A percentile compares a stretch with the other conserved stretches of the same genome.
phyloP scores from a whole-genome alignment of 192 early-diverging fungal genomes.

The Backusella tuberculispora region DNA sequence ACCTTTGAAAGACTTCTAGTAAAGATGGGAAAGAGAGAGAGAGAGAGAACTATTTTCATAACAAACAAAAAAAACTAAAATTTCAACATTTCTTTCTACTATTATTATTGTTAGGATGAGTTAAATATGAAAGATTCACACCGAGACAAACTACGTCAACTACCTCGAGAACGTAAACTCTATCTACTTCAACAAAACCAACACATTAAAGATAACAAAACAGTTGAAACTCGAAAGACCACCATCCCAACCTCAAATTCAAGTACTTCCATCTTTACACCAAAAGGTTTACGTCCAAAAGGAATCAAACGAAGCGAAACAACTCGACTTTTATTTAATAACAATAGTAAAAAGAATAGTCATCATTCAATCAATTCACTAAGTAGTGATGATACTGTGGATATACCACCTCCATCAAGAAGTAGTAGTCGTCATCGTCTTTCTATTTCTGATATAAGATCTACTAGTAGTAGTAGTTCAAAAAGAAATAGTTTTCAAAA shows the following conservation, averaged over 20 bases:
- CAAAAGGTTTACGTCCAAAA: constrained; percentile 24
- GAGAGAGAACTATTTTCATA: neutral
- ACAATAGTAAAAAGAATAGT: neutral
- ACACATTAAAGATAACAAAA: constrained; percentile 27
- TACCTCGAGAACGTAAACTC: constrained; percentile 43
- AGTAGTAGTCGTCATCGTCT: neutral
- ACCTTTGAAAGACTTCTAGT: constrained; percentile 28
- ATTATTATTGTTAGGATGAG: constrained; percentile 39
- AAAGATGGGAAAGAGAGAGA: neutral
- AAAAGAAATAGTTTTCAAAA: neutral
- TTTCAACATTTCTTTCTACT: neutral
- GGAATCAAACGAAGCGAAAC: constrained; percentile 30
- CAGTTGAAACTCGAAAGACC: neutral
- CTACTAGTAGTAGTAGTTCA: neutral
- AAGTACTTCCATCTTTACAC: constrained; percentile 18
- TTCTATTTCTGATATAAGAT: neutral
- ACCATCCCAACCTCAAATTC: constrained; percentile 16
- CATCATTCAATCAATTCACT: neutral
- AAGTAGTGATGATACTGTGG: neutral
- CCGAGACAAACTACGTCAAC: constrained; percentile 43
- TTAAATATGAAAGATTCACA: constrained; percentile 49
- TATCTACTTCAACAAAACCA: constrained; percentile 46
- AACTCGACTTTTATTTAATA: neutral
- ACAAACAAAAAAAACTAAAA: neutral
- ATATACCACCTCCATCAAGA: neutral